These are phyloP conservation scores for Periglandula ipomoeae DNA, from an alignment of 2,329 filamentous ascomycete genomes.

Conservation along the genomic window DNA sequence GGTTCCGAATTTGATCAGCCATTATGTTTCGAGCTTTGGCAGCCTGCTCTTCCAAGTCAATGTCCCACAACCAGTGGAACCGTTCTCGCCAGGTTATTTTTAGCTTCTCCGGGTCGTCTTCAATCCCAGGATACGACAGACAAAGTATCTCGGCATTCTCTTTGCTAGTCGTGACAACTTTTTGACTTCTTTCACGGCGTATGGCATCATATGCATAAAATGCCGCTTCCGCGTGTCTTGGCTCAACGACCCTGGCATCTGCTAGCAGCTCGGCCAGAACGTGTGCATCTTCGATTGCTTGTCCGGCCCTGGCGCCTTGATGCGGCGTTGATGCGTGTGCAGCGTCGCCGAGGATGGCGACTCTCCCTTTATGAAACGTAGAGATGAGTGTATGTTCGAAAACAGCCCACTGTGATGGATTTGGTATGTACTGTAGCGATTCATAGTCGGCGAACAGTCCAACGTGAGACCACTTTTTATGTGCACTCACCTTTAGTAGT, in stretches of 20 bases:
- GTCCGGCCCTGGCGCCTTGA: conserved; percentile 33
- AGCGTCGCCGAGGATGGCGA: conserved; percentile 36
- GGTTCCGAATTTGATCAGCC: not conserved
- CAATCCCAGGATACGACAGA: conserved; percentile 4
- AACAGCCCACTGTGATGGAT: conserved; percentile 10
- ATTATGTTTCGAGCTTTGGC: not conserved
- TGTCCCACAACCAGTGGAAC: not conserved
- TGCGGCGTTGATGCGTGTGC: conserved; percentile 39
- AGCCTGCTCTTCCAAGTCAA: conserved; percentile 3
- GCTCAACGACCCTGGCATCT: not conserved
- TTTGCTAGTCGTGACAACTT: conserved; percentile 9
- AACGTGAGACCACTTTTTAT: not conserved
- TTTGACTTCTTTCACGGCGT: conserved; percentile 9
- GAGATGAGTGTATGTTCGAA: conserved; percentile 10
- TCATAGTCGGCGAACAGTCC: not conserved
- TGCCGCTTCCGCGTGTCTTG: conserved; percentile 2
- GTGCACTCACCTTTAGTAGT: conserved; percentile 5
- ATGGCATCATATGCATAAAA: conserved; percentile 11
- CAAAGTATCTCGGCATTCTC: conserved; percentile 10
- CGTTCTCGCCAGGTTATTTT: conserved; percentile 2
- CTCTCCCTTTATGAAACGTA: conserved; percentile 16
- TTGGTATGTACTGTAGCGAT: conserved; percentile 4
- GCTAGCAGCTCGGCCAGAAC: conserved; percentile 13
- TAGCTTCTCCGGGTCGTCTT: conserved; percentile 8
- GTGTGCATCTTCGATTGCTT: conserved; percentile 28